phyloP scores from a whole-genome alignment of 805 yeast genomes.

The Starmerella sp. region DNA sequence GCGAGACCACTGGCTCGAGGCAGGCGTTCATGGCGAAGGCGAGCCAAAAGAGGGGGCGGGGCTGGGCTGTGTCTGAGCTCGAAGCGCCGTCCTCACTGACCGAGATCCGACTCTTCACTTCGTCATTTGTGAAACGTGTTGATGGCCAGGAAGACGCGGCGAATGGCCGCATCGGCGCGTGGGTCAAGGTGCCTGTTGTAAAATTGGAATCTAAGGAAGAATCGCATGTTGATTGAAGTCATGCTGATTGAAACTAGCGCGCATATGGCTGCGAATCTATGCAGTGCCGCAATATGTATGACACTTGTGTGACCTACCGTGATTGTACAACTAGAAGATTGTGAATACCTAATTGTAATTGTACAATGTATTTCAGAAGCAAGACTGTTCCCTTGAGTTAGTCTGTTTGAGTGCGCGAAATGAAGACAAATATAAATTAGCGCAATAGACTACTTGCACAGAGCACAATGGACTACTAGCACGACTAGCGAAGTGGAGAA shows the following conservation, averaged over 20 bases:
- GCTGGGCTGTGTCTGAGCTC: constrained; percentile 23
- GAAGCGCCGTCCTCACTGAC: neutral
- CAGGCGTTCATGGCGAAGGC: constrained; percentile 24
- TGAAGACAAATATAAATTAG: too few relatives aligned
- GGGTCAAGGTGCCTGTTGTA: neutral
- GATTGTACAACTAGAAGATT: too few relatives aligned
- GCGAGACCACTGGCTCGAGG: constrained; percentile 24
- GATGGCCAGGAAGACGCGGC: neutral
- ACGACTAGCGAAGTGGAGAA: neutral
- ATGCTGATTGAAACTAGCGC: neutral
- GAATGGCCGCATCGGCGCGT: constrained; percentile 3
- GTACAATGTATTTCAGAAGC: too few relatives aligned
- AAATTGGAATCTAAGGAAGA: neutral
- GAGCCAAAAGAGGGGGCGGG: constrained; percentile 20
- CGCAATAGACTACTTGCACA: too few relatives aligned
- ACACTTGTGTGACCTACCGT: too few relatives aligned
- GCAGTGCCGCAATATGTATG: too few relatives aligned
- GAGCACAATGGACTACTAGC: too few relatives aligned
- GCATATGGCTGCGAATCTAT: neutral
- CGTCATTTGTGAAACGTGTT: neutral
- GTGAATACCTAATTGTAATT: too few relatives aligned
- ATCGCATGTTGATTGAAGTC: neutral
- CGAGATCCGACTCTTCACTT: neutral
- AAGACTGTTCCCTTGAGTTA: too few relatives aligned
- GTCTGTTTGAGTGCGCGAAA: too few relatives aligned